phyloP scores from a whole-genome alignment of 1,139 yeast species.

The Scheffersomyces quercinus region DNA sequence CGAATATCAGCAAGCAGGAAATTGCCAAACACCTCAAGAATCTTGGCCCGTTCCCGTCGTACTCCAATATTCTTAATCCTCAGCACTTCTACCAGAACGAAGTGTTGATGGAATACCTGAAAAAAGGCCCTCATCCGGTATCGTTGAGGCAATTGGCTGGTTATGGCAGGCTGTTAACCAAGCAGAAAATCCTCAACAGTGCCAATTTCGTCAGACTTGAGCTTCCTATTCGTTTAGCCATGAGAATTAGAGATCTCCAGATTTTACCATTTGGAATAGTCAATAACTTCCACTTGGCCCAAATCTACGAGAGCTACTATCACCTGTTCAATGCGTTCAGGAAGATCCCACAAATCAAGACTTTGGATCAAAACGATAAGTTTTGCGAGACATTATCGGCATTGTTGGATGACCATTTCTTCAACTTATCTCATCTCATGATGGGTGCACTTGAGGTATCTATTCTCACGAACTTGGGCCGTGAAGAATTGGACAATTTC shows the following conservation, averaged over 20 bases:
- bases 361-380: slow-evolving; percentile 69
- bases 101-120: slow-evolving; percentile 63
- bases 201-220: slow-evolving; percentile 89
- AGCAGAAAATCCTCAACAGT: slow-evolving; percentile 72
- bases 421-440: slow-evolving; percentile 82
- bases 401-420: slow-evolving; percentile 74
- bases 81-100: slow-evolving; percentile 90
- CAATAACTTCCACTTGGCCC: slow-evolving; percentile 80
- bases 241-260: slow-evolving; percentile 78
- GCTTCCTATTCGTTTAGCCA: slow-evolving; percentile 79
- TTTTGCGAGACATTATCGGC: slow-evolving; percentile 66
- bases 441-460: slow-evolving; percentile 91
- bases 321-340: slow-evolving; percentile 84
- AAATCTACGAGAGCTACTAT: slow-evolving; percentile 86
- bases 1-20: slow-evolving; percentile 33
- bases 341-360: slow-evolving; percentile 63
- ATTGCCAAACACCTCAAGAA: slow-evolving; percentile 43
- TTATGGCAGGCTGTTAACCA: slow-evolving; percentile 79
- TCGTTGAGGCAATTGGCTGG: slow-evolving; percentile 85
- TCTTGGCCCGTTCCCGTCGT: slow-evolving; percentile 47
- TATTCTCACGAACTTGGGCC: slow-evolving; percentile 61
- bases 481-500: slow-evolving; percentile 63
- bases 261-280: slow-evolving; percentile 80
- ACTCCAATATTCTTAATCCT: slow-evolving; percentile 48
- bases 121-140: slow-evolving; percentile 80